Percentiles rank a stretch among this genome's conserved stretches.
phyloP scores from a whole-genome alignment of 163 green algal genomes.

The Prototheca cutis region DNA sequence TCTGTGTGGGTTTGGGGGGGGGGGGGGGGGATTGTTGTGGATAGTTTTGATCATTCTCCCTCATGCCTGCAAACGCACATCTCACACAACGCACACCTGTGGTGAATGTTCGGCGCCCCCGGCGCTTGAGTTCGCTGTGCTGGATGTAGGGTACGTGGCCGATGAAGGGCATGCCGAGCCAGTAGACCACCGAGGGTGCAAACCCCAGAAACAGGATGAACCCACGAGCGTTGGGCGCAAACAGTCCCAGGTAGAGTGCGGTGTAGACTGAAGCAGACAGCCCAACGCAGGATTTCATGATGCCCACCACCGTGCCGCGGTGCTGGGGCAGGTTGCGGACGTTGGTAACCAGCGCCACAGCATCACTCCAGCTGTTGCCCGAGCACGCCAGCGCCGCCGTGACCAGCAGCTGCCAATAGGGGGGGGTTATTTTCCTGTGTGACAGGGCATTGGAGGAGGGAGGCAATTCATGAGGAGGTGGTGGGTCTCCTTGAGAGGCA shows the following conservation, averaged over 20 bases:
- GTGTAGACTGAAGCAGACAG: constrained; percentile 26
- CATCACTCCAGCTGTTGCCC: constrained; percentile 41
- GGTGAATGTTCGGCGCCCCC: background rate
- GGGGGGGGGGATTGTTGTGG: background rate
- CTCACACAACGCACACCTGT: constrained; percentile 6
- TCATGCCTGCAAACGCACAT: background rate
- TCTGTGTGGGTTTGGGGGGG: background rate
- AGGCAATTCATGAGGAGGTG: background rate
- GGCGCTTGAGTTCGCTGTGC: constrained; percentile 4
- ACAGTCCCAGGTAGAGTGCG: constrained; percentile 23
- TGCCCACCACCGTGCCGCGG: constrained; percentile 41
- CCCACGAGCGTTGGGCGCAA: constrained; percentile 9
- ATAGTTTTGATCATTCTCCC: background rate
- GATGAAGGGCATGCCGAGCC: constrained; percentile 20
- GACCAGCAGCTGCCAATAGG: constrained; percentile 25
- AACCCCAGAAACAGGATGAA: constrained; percentile 40
- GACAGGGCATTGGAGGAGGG: background rate
- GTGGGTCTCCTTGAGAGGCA: background rate
- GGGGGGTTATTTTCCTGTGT: constrained; percentile 2
- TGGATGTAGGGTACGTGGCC: constrained; percentile 41
- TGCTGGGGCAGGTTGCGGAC: constrained; percentile 41
- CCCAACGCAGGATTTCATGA: constrained; percentile 36
- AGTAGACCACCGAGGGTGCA: constrained; percentile 8
- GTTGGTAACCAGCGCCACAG: constrained; percentile 31
- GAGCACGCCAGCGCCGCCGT: constrained; percentile 33